Base-by-base conservation (phyloP, 768 basidiomycete species). In the Mycena haematopus region DNA sequence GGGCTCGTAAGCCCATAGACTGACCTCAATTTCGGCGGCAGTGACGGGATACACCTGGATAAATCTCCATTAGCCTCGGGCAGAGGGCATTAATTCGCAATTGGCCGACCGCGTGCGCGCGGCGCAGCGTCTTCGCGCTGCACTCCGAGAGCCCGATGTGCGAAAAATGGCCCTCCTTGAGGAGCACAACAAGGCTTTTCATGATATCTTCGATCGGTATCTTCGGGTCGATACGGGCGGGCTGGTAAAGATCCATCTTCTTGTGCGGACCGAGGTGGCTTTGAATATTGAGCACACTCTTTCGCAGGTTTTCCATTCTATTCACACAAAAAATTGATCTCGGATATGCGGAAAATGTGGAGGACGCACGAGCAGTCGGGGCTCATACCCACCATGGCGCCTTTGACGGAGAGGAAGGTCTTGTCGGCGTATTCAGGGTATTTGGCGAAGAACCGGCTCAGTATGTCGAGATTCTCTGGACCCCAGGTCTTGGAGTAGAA, bases 161-260 rank as follows among this genome's bases (percentile, higher is more conserved):
- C 50, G 50, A 21, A 22, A 52, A 52, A 31, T 52, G 33, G 2
- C 50, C 50, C 50, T 52, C 50, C 33, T 52, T 52, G 13, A 52
- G 50, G 10, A 52, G 31, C 11, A 35, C 33, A n/a, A 52, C 50
- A n/a, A 52, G 50, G 21, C 33, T 52, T 13, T 4, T 21, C 33
- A 35, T 52, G 21, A n/a, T 64, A 6, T 83, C 78, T 71, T 88
- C 87, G 65, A 88, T 71, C 0, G 81, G 59, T 5, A 76, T 62
- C 0, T 72, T 78, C 8, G 66, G 65, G 38, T 85, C 84, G 15
- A 83, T 72, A 3, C 85, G 77, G 1, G 85, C 83, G 24, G 76
- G 73, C 70, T 89, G 74, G 72, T 83, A 91, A 2, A 90, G 72
- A 70, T 91, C 89, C 59, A 89, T 68, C 60, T 77, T 80, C 74